Evolutionary conservation across 768 basidiomycete species (phyloP).

Genomic region (Holtermannia corniformis): DNA sequence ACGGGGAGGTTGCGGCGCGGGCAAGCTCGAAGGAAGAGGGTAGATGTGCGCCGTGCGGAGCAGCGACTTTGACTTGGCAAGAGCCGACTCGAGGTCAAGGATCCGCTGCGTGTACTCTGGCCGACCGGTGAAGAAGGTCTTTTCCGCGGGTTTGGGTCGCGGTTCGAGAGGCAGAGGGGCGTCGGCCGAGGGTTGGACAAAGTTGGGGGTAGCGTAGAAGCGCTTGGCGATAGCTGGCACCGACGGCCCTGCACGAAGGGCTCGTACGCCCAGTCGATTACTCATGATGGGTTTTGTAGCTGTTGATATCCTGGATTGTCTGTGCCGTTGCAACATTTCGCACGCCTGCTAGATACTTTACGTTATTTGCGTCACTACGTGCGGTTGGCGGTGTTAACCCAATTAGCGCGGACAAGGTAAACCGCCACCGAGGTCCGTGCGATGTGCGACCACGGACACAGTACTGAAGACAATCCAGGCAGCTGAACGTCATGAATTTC

Average conservation of each 20-base stretch:
- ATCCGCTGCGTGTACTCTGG: conserved; percentile 66
- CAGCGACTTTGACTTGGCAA: conserved; percentile 51
- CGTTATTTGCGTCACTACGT: neutral
- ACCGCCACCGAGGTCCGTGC: too few relatives aligned
- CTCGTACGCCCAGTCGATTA: neutral
- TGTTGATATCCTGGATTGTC: neutral
- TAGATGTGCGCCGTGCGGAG: conserved; percentile 60
- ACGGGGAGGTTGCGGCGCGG: conserved; percentile 50
- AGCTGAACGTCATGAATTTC: conserved; percentile 49
- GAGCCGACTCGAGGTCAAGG: conserved; percentile 55
- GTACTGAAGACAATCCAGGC: too few relatives aligned
- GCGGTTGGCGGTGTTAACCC: neutral
- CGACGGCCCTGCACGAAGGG: neutral
- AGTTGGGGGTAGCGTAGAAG: neutral
- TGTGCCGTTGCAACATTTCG: neutral
- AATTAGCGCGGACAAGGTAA: neutral
- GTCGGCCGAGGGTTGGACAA: neutral
- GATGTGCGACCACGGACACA: too few relatives aligned
- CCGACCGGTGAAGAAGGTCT: conserved; percentile 71
- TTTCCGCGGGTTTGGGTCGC: neutral
- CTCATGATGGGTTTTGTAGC: neutral
- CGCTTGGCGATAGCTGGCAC: neutral
- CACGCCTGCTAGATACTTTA: neutral
- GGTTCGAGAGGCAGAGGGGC: neutral
- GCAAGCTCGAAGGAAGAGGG: conserved; percentile 65